phyloP scores from a whole-genome alignment of 306 rosid species.

The Cucurbita moschata region DNA sequence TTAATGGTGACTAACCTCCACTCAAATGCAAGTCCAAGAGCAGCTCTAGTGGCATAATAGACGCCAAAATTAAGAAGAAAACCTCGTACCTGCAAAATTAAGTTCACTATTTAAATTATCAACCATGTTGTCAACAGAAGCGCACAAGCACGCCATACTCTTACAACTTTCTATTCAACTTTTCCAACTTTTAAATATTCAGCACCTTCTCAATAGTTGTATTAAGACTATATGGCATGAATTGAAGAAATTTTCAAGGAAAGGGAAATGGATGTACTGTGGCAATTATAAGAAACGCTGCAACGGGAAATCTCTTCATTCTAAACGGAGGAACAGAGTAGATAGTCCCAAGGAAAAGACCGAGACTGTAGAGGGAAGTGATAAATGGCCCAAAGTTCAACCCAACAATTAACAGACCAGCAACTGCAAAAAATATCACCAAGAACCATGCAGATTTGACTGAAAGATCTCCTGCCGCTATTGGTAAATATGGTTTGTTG shows the following conservation, averaged over 20 bases:
- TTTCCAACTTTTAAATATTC: neutral
- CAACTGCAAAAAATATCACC: constrained; percentile 71
- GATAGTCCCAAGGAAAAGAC: constrained; percentile 87
- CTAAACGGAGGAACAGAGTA: constrained; percentile 92
- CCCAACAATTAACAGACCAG: constrained; percentile 66
- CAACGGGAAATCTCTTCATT: constrained; percentile 88
- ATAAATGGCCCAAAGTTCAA: constrained; percentile 77
- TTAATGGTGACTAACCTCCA: constrained; percentile 62
- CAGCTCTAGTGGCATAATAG: constrained; percentile 86
- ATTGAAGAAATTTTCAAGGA: neutral
- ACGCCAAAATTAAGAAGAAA: constrained; percentile 95
- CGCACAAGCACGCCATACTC: neutral
- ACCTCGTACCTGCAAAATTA: constrained; percentile 69
- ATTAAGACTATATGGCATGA: neutral
- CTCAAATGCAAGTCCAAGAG: constrained; percentile 84
- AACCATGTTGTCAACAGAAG: neutral
- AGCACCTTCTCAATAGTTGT: neutral
- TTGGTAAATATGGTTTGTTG: constrained; percentile 92
- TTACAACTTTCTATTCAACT: neutral
- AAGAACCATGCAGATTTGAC: constrained; percentile 86
- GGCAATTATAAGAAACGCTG: constrained; percentile 93
- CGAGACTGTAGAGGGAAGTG: constrained; percentile 64
- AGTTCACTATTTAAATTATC: neutral
- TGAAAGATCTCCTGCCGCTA: constrained; percentile 97
- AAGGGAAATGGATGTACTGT: constrained; percentile 37